phyloP scores from a whole-genome alignment of 2,329 filamentous ascomycete genomes.

The Akanthomyces lecanii region DNA sequence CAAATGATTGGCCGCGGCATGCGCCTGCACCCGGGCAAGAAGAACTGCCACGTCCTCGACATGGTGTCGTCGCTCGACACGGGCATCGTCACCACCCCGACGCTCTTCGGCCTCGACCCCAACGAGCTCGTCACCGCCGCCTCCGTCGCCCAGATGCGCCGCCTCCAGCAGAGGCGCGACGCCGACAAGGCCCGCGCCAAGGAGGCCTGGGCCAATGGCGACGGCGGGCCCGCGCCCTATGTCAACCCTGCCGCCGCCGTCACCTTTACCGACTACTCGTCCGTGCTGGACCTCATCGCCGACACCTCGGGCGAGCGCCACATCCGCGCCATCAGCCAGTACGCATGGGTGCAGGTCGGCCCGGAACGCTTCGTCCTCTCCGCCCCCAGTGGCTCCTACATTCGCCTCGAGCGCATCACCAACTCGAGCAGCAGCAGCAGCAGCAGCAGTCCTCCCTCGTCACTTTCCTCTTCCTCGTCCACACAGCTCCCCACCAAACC shows the following conservation, averaged over 20 bases:
- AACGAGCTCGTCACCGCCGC: constrained; percentile 67
- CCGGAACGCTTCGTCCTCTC: constrained; percentile 66
- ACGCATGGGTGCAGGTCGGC: constrained; percentile 81
- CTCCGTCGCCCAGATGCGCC: constrained; percentile 57
- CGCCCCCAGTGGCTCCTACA: constrained; percentile 58
- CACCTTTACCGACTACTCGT: constrained; percentile 86
- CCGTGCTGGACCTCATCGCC: constrained; percentile 82
- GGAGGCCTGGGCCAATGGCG: constrained; percentile 15
- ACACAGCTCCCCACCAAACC: constrained; percentile 13
- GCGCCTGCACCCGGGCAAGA: constrained; percentile 74
- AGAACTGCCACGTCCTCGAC: constrained; percentile 91
- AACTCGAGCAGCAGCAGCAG: constrained; percentile 14
- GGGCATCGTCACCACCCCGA: constrained; percentile 86
- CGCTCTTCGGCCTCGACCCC: constrained; percentile 88
- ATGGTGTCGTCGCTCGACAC: constrained; percentile 83
- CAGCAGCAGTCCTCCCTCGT: neutral
- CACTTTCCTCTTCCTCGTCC: neutral
- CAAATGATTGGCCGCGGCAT: constrained; percentile 98
- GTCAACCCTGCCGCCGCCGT: constrained; percentile 42
- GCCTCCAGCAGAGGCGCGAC: constrained; percentile 47
- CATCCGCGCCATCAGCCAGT: constrained; percentile 69
- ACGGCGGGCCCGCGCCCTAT: constrained; percentile 12
- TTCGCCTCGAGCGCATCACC: constrained; percentile 46
- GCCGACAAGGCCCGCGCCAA: constrained; percentile 32
- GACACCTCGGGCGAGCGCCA: constrained; percentile 76